A percentile compares a stretch with the other conserved stretches of the same genome.
Evolutionary conservation across 305 asterid genomes (phyloP).

Genomic region (Solanum hybrid): DNA sequence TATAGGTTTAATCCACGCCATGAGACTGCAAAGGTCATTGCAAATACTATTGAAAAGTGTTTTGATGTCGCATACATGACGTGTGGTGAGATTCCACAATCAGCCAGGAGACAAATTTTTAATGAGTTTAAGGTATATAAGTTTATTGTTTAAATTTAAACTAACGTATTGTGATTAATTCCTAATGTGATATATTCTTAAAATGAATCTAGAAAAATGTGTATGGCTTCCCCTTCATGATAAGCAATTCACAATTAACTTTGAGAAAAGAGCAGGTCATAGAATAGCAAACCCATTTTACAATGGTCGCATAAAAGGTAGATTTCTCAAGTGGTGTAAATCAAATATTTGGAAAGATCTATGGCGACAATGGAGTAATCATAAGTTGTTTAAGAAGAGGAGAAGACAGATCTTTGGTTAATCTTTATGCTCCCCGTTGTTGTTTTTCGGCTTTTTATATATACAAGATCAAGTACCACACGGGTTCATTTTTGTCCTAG

Average conservation of each 20-base stretch:
- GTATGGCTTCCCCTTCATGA: neutral
- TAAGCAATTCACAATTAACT: neutral
- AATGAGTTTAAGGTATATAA: neutral
- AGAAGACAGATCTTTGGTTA: neutral
- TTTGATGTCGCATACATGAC: neutral
- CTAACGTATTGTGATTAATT: neutral
- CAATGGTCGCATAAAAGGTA: neutral
- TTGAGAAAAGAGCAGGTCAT: neutral
- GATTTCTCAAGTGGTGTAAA: neutral
- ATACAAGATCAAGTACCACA: neutral
- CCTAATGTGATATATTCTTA: neutral
- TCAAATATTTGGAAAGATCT: neutral
- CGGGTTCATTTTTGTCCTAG: neutral
- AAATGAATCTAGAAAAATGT: neutral
- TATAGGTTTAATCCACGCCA: too few species aligned
- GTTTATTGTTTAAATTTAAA: too few species aligned
- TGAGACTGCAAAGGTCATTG: neutral
- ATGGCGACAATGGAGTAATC: neutral
- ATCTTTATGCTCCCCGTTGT: neutral
- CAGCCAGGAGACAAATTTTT: too few species aligned
- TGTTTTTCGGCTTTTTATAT: too few species aligned
- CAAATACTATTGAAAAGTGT: neutral
- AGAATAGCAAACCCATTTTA: neutral
- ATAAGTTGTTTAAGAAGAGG: neutral
- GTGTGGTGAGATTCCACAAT: neutral